Evolutionary conservation across 768 basidiomycete species (phyloP).

Genomic region (Pisolithus albus): DNA sequence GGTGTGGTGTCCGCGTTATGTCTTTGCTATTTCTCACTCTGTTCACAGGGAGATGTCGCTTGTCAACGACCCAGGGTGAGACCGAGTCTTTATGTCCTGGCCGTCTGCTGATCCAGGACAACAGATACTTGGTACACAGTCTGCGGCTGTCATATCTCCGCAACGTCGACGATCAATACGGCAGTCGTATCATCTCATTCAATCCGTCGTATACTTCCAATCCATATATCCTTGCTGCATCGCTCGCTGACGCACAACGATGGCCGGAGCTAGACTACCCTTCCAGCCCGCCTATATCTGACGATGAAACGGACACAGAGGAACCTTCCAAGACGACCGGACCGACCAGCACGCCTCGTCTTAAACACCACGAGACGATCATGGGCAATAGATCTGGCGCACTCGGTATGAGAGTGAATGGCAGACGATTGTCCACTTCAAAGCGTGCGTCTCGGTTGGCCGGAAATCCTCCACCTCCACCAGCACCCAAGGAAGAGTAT

Average conservation of each 20-base stretch:
- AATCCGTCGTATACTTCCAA: constrained; percentile 73
- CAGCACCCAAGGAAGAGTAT: constrained; percentile 7
- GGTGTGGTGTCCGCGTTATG: too few relatives aligned
- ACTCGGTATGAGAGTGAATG: constrained; percentile 70
- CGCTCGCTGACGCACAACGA: constrained; percentile 67
- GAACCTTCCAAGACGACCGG: constrained; percentile 23
- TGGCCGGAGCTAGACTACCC: constrained; percentile 84
- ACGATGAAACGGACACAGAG: constrained; percentile 52
- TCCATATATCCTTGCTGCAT: constrained; percentile 74
- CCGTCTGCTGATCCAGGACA: neutral
- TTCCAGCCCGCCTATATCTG: constrained; percentile 62
- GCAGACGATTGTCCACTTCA: constrained; percentile 49
- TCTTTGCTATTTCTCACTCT: too few relatives aligned
- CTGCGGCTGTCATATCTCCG: constrained; percentile 85
- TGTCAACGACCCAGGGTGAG: constrained; percentile 58
- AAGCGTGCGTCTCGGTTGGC: constrained; percentile 36
- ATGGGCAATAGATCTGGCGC: constrained; percentile 68
- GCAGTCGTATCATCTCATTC: constrained; percentile 71
- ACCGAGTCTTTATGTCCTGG: neutral
- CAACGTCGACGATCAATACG: constrained; percentile 81
- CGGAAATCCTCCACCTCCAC: constrained; percentile 5
- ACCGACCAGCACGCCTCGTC: constrained; percentile 44
- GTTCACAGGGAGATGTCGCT: constrained; percentile 40
- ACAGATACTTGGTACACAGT: constrained; percentile 72
- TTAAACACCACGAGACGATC: constrained; percentile 87